phyloP scores from a whole-genome alignment of 257 asterid species.

The Leptodermis oblonga region DNA sequence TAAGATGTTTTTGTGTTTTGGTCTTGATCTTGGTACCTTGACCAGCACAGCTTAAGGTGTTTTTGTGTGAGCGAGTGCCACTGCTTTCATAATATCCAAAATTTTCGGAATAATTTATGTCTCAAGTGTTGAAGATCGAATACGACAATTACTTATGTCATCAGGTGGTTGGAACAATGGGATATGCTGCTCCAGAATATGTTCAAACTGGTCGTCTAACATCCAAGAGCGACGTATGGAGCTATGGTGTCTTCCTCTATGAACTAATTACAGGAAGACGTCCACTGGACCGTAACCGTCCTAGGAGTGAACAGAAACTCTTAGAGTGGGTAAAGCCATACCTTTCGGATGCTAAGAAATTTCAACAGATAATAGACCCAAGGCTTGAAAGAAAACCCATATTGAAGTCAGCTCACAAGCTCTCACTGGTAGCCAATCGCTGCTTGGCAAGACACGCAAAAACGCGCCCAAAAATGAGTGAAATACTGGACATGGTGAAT shows the following conservation, averaged over 20 bases:
- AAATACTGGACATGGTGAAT: constrained; percentile 69
- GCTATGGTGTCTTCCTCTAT: constrained; percentile 86
- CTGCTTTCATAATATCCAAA: too few species aligned
- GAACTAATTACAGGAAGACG: constrained; percentile 92
- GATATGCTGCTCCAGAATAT: constrained; percentile 97
- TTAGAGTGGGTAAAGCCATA: constrained; percentile 79
- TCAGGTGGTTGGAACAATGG: constrained; percentile 95
- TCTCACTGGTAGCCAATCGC: constrained; percentile 80
- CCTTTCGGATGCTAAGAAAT: constrained; percentile 73
- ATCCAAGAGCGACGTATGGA: constrained; percentile 89
- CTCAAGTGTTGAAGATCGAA: not conserved
- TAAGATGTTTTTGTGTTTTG: too few species aligned
- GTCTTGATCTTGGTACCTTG: not conserved
- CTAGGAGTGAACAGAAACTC: constrained; percentile 81
- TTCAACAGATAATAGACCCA: constrained; percentile 73
- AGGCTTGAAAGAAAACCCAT: constrained; percentile 56
- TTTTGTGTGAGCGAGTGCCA: not conserved
- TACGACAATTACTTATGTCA: not conserved
- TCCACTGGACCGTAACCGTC: constrained; percentile 80
- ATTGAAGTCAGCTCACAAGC: constrained; percentile 74
- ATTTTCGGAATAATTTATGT: not conserved
- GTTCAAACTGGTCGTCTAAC: constrained; percentile 89
- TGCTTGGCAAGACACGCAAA: constrained; percentile 69
- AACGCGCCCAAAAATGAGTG: constrained; percentile 91
- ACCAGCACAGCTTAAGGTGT: not conserved